phyloP scores from a whole-genome alignment of 768 basidiomycete species.

The Pisolithus orientalis region DNA sequence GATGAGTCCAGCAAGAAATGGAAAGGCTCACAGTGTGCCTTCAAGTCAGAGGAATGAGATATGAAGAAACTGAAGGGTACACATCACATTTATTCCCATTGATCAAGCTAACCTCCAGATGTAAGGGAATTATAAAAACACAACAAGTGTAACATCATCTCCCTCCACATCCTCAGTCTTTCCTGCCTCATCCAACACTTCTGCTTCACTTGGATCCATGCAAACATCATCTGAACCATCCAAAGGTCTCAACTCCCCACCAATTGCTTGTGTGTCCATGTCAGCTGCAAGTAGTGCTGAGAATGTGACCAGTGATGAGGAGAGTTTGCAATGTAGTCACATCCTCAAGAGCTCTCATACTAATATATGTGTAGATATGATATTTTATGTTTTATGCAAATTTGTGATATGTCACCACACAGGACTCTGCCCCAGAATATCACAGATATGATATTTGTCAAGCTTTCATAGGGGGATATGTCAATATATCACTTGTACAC shows the following conservation, averaged over 20 bases:
- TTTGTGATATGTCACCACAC: too few relatives aligned
- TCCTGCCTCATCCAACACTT: not conserved
- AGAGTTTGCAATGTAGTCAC: not conserved
- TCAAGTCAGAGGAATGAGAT: not conserved
- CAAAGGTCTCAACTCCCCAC: too few relatives aligned
- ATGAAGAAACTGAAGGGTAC: not conserved
- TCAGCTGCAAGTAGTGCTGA: too few relatives aligned
- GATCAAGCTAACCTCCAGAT: not conserved
- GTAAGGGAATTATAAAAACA: not conserved
- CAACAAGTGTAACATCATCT: not conserved
- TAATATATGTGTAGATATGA: too few relatives aligned
- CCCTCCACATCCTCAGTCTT: not conserved
- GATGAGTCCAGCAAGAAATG: not conserved
- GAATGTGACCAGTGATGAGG: not conserved
- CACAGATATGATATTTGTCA: too few relatives aligned
- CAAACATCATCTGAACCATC: not conserved
- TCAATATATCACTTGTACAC: too few relatives aligned
- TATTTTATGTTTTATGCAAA: too few relatives aligned
- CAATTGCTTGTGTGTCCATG: too few relatives aligned
- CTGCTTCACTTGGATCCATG: not conserved
- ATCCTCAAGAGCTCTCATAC: too few relatives aligned
- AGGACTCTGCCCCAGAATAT: too few relatives aligned
- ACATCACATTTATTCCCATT: not conserved
- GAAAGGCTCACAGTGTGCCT: not conserved
- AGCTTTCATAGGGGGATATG: too few relatives aligned